Conservation (phyloP, 345 rosid genomes). For the Populus euphratica region DNA sequence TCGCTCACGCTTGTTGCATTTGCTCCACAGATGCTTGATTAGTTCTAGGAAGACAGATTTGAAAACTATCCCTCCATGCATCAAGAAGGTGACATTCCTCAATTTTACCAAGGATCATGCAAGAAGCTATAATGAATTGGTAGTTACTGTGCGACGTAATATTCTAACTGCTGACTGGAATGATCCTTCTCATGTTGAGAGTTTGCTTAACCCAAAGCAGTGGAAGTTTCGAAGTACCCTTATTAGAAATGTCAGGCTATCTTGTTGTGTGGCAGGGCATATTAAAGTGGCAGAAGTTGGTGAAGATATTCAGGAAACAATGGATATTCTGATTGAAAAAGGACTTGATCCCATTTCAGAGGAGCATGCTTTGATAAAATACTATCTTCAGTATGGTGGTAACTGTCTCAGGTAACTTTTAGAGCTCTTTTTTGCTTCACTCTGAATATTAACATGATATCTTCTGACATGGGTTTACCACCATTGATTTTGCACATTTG, state of each 20-base stretch:
- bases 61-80: slow-evolving; percentile 86
- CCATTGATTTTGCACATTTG: not conserved
- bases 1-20: slow-evolving; percentile 57
- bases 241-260: slow-evolving; percentile 73
- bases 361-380: slow-evolving; percentile 64
- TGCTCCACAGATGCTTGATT: slow-evolving; percentile 87
- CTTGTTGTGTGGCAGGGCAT: slow-evolving; percentile 98
- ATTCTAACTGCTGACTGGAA: slow-evolving; percentile 97
- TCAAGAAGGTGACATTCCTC: slow-evolving; percentile 69
- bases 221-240: slow-evolving; percentile 81
- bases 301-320: slow-evolving; percentile 89
- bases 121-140: slow-evolving; percentile 88
- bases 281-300: slow-evolving; percentile 80
- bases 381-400: slow-evolving; percentile 73
- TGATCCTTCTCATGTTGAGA: slow-evolving; percentile 97
- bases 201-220: slow-evolving; percentile 90
- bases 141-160: slow-evolving; percentile 85
- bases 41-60: slow-evolving; percentile 89
- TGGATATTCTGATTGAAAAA: slow-evolving; percentile 64
- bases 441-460: slow-evolving; percentile 5
- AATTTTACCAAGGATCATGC: slow-evolving; percentile 79
- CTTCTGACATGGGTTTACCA: not conserved
- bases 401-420: slow-evolving; percentile 67
- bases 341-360: slow-evolving; percentile 60
- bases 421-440: slow-evolving; percentile 5